phyloP scores from a whole-genome alignment of 1,284 basidiomycete genomes.

The Ceratobasidium sp. region DNA sequence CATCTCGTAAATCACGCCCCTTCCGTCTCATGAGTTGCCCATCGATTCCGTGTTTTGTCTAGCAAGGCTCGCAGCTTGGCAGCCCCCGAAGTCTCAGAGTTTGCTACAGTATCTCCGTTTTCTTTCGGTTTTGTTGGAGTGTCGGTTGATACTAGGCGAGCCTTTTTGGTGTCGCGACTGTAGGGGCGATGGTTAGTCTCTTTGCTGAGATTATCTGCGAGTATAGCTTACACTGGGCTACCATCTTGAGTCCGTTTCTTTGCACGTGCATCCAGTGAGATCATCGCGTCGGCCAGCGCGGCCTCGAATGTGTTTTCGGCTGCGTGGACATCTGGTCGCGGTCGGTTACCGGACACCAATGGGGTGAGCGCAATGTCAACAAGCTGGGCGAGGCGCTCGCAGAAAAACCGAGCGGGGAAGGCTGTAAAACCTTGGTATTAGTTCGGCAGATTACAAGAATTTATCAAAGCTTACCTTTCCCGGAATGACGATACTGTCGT shows the following conservation, averaged over 20 bases:
- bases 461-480: slow-evolving; percentile 3
- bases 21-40: slow-evolving; percentile 25
- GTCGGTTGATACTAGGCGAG: background rate
- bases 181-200: background rate
- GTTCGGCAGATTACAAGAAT: no score
- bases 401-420: slow-evolving; percentile 40
- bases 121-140: slow-evolving; percentile 1
- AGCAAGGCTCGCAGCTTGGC: slow-evolving; percentile 35
- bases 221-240: slow-evolving; percentile 28
- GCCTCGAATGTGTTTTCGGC: slow-evolving; percentile 27
- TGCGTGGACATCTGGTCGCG: slow-evolving; percentile 15
- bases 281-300: slow-evolving; percentile 9
- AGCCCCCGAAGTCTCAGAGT: slow-evolving; percentile 33
- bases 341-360: slow-evolving; percentile 23
- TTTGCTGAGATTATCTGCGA: background rate
- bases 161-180: slow-evolving; percentile 37
- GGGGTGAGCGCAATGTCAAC: slow-evolving; percentile 31
- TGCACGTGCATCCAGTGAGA: slow-evolving; percentile 35
- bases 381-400: slow-evolving; percentile 38
- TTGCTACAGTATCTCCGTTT: background rate
- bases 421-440: background rate
- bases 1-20: slow-evolving; percentile 21
- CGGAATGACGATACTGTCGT: slow-evolving; percentile 36
- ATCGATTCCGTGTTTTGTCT: slow-evolving; percentile 37
- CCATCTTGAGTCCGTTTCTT: slow-evolving; percentile 27